Base-by-base conservation (phyloP, 805 yeast species). In the Hanseniaspora meyeri region DNA sequence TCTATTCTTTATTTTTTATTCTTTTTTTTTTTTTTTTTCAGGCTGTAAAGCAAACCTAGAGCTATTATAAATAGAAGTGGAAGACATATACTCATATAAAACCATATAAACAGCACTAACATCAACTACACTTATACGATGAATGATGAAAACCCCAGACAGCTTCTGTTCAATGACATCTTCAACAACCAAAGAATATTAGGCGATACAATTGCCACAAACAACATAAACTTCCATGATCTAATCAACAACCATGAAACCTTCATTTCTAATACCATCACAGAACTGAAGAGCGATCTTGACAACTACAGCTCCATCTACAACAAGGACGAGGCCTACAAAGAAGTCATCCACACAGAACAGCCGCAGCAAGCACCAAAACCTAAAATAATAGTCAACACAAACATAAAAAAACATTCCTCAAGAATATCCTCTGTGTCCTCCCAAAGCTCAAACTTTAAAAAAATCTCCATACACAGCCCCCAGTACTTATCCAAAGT, bases 401-500 rank as follows among this genome's bases (percentile, higher is more conserved):
- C 49, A 10, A 19, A 34, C 19, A 10, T 46, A 11, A 42, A 42
- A 14, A 20, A 42, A 16, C 45, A 42, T 24, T 10, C 51, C 38
- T 34, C 43, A 29, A 43, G 50, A 43, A 32, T 54, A 12, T 37
- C 58, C 20, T 43, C 53, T 19, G 38, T 39, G 20, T 47, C 51
- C 17, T 20, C 53, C 34, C 29, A 46, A 47, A 70, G 82, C 8
- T 62, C 70, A 1, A 60, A 67, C 1, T 59, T 64, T 11, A 70
- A 66, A 58, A 70, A 78, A 57, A 95, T 96, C 10, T 45, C 48
- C 7, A 72, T 77, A 19, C 90, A 89, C 2, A 89, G 93, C 67
- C 96, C 97, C 1, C 97, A 98, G 0, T 63, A 87, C 64, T 72
- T 93, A 19, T 87, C 96, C 4, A 76, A 81, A 51, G 97, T 93